phyloP scores from a whole-genome alignment of 169 alveolate genomes.

The Plasmodium vinckei region DNA sequence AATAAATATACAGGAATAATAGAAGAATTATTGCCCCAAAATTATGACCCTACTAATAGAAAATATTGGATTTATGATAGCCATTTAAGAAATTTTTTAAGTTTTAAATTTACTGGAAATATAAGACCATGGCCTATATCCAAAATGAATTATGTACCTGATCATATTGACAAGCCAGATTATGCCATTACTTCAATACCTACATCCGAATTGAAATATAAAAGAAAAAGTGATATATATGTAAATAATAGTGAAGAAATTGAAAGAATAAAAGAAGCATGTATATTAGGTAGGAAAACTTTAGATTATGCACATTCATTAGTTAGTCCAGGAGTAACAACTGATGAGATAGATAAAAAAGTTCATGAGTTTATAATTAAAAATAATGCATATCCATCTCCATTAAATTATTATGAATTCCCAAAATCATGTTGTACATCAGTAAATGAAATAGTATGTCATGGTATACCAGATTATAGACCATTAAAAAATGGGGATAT shows the following conservation, averaged over 20 bases:
- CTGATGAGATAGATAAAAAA: conserved; percentile 95
- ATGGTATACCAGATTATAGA: conserved; percentile 98
- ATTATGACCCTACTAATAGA: conserved; percentile 35
- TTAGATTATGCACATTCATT: conserved; percentile 95
- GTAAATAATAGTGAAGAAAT: conserved; percentile 43
- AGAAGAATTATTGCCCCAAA: conserved; percentile 20
- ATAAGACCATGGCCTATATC: conserved; percentile 95
- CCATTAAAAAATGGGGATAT: conserved; percentile 96
- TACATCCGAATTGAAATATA: conserved; percentile 87
- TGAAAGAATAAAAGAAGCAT: conserved; percentile 89
- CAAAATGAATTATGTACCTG: conserved; percentile 92
- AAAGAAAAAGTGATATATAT: conserved; percentile 77
- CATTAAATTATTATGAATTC: conserved; percentile 96
- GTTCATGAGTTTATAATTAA: conserved; percentile 95
- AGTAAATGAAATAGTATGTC: conserved; percentile 99
- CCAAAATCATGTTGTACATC: conserved; percentile 98
- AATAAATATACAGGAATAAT: conserved; percentile 15
- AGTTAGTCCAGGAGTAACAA: conserved; percentile 95
- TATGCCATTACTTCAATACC: conserved; percentile 96
- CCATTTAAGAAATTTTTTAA: conserved; percentile 81
- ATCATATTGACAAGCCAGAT: conserved; percentile 95
- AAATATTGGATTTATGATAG: conserved; percentile 32
- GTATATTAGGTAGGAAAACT: conserved; percentile 94
- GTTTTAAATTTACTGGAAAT: conserved; percentile 92
- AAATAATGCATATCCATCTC: conserved; percentile 98